Evolutionary conservation across 495 filamentous ascomycete genomes (phyloP).

Genomic region (Geoglossum glabrum): DNA sequence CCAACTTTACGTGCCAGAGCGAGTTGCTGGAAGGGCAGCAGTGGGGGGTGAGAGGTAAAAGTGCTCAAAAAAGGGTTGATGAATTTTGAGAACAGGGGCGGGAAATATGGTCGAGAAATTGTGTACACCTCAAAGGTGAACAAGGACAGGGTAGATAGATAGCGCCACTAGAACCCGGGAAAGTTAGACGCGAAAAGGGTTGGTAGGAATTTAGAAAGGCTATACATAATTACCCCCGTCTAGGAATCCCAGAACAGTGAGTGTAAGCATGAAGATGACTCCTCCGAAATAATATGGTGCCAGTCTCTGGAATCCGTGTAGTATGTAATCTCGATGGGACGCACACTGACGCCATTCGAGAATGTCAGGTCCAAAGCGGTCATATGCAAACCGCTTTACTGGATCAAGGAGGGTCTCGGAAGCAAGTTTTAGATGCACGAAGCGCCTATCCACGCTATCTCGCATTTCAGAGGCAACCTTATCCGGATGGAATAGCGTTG

Average conservation of each 20-base stretch:
- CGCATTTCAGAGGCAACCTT: conserved; percentile 34
- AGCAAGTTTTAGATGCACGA: conserved; percentile 62
- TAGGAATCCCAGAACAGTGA: conserved; percentile 61
- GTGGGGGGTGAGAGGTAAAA: conserved; percentile 32
- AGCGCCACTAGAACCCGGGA: conserved; percentile 45
- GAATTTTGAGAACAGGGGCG: conserved; percentile 32
- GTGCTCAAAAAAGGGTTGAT: conserved; percentile 40
- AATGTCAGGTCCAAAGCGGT: conserved; percentile 71
- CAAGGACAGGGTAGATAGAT: conserved; percentile 48
- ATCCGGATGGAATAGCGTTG: conserved; percentile 75
- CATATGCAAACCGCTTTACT: conserved; percentile 73
- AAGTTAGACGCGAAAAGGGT: background rate
- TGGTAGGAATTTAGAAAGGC: background rate
- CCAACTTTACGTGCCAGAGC: conserved; percentile 53
- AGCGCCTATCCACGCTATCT: conserved; percentile 35
- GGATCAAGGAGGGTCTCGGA: conserved; percentile 69
- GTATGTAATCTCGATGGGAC: conserved; percentile 56
- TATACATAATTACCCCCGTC: conserved; percentile 54
- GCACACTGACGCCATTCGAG: conserved; percentile 43
- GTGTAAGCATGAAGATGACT: conserved; percentile 38
- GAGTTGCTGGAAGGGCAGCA: conserved; percentile 79
- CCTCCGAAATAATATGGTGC: conserved; percentile 46
- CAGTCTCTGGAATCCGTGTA: conserved; percentile 35
- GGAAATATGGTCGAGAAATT: conserved; percentile 44
- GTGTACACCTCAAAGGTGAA: conserved; percentile 53